These are phyloP conservation scores for Saururus chinensis DNA, from an alignment of 164 flowering plant species.

Conservation along the genomic window DNA sequence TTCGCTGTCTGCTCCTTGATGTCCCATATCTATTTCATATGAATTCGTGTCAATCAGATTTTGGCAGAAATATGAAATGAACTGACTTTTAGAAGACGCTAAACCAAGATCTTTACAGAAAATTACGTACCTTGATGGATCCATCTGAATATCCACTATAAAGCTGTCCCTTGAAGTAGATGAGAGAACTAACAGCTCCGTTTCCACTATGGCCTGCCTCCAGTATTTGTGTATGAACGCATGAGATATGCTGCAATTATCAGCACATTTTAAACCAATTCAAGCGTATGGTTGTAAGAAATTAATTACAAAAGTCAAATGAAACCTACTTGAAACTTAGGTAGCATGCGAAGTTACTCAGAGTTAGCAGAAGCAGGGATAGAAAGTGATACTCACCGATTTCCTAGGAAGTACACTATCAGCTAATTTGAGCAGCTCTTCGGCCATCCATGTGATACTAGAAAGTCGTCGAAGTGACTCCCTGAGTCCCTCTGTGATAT, in stretches of 20 bases:
- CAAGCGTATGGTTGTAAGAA: background rate
- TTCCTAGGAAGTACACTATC: constrained; percentile 47
- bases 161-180: constrained; percentile 68
- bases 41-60: background rate
- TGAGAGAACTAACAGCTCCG: constrained; percentile 65
- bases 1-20: constrained; percentile 42
- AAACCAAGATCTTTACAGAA: background rate
- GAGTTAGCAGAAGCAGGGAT: background rate
- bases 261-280: constrained; percentile 3
- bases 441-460: constrained; percentile 72
- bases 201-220: constrained; percentile 36
- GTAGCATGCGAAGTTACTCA: too few species aligned
- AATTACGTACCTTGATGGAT: constrained; percentile 69
- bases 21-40: constrained; percentile 50
- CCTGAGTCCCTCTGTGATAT: constrained; percentile 58
- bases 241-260: constrained; percentile 59
- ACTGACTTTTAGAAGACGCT: background rate
- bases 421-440: constrained; percentile 57
- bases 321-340: background rate
- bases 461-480: constrained; percentile 78
- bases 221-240: constrained; percentile 70
- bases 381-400: constrained; percentile 38
- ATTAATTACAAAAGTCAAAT: background rate
- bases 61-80: background rate
- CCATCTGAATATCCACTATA: constrained; percentile 72